Evolutionary conservation across 1,284 basidiomycete genomes (phyloP).

Genomic region (Grifola frondosa): DNA sequence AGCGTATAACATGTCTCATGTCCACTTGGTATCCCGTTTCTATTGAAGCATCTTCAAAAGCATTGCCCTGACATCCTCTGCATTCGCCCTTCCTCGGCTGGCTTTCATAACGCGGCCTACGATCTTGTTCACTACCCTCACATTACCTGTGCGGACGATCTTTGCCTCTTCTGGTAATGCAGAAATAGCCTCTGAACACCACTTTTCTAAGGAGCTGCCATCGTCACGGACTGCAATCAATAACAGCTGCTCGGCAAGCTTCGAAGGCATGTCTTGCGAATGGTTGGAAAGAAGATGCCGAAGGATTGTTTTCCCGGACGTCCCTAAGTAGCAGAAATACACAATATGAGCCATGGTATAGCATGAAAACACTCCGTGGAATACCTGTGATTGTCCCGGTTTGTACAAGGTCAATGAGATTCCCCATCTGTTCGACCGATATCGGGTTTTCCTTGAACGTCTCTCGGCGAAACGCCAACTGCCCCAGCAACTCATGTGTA

Average conservation of each 20-base stretch:
- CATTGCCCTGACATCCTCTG: constrained; percentile 44
- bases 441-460: constrained; percentile 66
- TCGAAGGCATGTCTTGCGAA: constrained; percentile 36
- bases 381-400: constrained; percentile 65
- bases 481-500: constrained; percentile 82
- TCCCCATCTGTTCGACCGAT: constrained; percentile 64
- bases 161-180: constrained; percentile 72
- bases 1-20: no score
- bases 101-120: constrained; percentile 90
- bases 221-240: constrained; percentile 41
- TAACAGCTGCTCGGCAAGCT: constrained; percentile 50
- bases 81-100: constrained; percentile 79
- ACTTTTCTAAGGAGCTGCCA: constrained; percentile 41
- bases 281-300: constrained; percentile 57
- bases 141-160: constrained; percentile 71
- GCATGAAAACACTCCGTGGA: background rate
- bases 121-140: constrained; percentile 84
- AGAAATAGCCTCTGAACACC: constrained; percentile 66
- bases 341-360: constrained; percentile 7
- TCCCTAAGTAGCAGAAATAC: constrained; percentile 45
- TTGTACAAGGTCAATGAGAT: constrained; percentile 79
- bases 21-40: no score
- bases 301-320: constrained; percentile 70
- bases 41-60: constrained; percentile 45
- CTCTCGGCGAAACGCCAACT: constrained; percentile 60